Evolutionary conservation across 75 land plant species (phyloP), one percentile per base, ranked within the genome.

Genomic region (Isoetes taiwanensis): DNA sequence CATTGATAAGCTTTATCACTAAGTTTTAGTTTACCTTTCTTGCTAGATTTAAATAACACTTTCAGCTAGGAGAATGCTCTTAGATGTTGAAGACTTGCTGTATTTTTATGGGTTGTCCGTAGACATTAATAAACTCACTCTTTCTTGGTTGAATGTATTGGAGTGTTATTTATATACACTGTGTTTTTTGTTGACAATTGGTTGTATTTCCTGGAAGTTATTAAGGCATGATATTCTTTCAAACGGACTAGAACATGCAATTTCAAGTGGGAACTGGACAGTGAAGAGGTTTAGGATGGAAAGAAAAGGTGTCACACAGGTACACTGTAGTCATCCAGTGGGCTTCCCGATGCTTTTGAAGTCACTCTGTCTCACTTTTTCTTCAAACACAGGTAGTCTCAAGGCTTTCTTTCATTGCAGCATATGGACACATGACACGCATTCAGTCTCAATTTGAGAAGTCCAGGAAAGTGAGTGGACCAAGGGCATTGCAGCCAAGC

Each of bases 381-480:
- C 57, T 14, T 27, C 5, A 9, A 5, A 10, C 23, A 21, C 57
- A 93, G 98, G 84, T 82, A 34, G 76, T 94, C 30, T 73, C 82
- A 10, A 81, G 99, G 68, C 68, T 94, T 3, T 89, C 99, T 20
- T 94, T 62, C 53, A 94, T 94, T 52, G 86, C 80, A 29, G 71
- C 99, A 6, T 34, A 88, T 66, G 96, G 96, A 0, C 78, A 82
- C 31, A 85, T 89, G 96, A 94, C 99, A 69, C 75, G 77, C 32
- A 74, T 94, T 21, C 54, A 72, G 8, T 91, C 99, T 31, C 99
- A 94, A 59, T 94, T 94, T 82, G 99, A 94, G 56, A 94, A 94
- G 69, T 78, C 96, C n/a, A 65, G 96, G 52, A 94, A 94, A 82
- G 99, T 94, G 28, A 94, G 99, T 73, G 99, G 99, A 28, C 99